Evolutionary conservation across 2,329 filamentous ascomycete species (phyloP), one percentile per base, ranked within the genome.

Genomic region (Colletotrichum musicola): DNA sequence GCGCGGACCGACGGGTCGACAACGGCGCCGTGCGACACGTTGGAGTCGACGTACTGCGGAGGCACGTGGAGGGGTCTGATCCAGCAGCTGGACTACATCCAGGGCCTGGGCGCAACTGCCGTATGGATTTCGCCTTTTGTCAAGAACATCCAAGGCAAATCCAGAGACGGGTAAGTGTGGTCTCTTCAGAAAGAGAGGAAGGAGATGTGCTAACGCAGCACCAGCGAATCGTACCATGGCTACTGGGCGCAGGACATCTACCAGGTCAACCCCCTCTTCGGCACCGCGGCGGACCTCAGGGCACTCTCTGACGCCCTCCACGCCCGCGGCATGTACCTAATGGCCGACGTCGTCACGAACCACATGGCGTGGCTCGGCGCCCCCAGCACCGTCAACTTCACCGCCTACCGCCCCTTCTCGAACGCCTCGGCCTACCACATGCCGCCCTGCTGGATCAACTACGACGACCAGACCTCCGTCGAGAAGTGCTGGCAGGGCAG

Each of bases 281-380:
- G 90, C 35, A 87, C 86, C 0, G 81, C 82, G 4, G 80, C 85
- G 14, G 90, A 92, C 72, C 81, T 92, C 64, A 84, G 84, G 71
- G 83, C 81, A 4, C 82, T 92, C 6, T 82, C 89, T 1, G 77
- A 79, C 22, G 87, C 85, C 2, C 77, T 89, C 1, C 89, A 91
- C 73, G 82, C 78, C 14, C 62, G 64, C 16, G 67, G 67, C 16
- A 90, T 89, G 87, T 88, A 86, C 69, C 78, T 90, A 42, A 90
- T 90, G 88, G 82, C 88, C 14, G 88, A 90, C 64, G 81, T 90
- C 2, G 88, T 90, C 2, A 82, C 84, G 47, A 90, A 90, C 74
- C 86, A 90, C 74, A 85, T 87, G 77, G 67, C 51, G 6, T 69
- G 58, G 57, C 30, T 16, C 38, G 86, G 79, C 16, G 84, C 86